Conservation (phyloP, 495 filamentous ascomycete species). For the Emericellopsis terricola region DNA sequence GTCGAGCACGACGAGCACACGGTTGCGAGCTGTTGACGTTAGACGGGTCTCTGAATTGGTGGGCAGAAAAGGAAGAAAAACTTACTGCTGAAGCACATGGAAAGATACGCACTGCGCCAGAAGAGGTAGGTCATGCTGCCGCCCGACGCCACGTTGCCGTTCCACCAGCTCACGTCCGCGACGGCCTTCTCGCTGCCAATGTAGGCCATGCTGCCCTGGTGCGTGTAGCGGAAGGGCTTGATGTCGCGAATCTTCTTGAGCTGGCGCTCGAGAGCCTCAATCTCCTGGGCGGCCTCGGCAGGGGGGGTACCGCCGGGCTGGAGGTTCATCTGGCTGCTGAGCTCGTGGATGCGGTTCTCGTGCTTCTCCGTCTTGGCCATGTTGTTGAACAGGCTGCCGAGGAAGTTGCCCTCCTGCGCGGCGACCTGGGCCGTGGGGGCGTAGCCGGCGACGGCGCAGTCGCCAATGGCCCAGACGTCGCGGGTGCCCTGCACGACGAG, state of each 20-base stretch:
- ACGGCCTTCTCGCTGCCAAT: conserved; percentile 97
- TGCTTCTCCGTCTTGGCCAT: conserved; percentile 82
- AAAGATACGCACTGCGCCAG: conserved; percentile 94
- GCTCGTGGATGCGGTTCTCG: conserved; percentile 50
- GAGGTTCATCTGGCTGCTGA: conserved; percentile 30
- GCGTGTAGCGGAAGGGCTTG: conserved; percentile 93
- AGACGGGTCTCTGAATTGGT: conserved; percentile 2
- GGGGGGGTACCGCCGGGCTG: conserved; percentile 24
- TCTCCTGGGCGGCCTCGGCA: conserved; percentile 55
- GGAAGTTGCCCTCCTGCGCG: conserved; percentile 86
- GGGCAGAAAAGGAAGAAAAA: conserved; percentile 9
- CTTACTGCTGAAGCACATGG: conserved; percentile 98
- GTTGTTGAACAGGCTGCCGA: conserved; percentile 91
- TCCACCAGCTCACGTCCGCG: conserved; percentile 93
- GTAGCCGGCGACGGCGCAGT: conserved; percentile 91
- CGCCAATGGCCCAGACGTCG: conserved; percentile 71
- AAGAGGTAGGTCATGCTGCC: conserved; percentile 77
- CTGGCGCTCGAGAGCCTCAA: conserved; percentile 69
- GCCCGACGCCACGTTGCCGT: conserved; percentile 81
- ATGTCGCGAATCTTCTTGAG: conserved; percentile 80
- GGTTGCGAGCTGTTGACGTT: conserved; percentile 52
- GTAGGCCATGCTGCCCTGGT: conserved; percentile 92
- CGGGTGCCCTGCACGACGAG: conserved; percentile 93
- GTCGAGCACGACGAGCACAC: conserved; percentile 79
- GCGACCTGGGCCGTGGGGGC: conserved; percentile 96